Evolutionary conservation across 257 asterid genomes (phyloP), one percentile per base, ranked within the genome.

Genomic region (Perilla frutescens): DNA sequence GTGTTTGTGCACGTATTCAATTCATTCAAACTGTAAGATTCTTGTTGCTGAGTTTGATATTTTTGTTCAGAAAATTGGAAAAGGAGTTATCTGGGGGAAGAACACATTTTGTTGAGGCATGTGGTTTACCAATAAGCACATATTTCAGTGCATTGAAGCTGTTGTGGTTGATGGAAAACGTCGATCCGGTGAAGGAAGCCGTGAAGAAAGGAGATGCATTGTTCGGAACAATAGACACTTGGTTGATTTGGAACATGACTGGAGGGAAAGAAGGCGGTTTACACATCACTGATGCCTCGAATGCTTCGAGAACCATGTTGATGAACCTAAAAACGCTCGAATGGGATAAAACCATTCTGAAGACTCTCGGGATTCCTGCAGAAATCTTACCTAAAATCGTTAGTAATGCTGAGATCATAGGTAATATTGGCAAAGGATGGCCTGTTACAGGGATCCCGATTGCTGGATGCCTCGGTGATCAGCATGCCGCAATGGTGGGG

Each of bases 401-500:
- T 3, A 87, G 91, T 15, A 94, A 94, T 41, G 72, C 99, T 0
- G 99, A 94, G 81, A 57, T 87, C 20, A 89, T 94, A 1, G 99
- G 99, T 11, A 76, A 78, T 40, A 82, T 95, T 3, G 57, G 81
- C 55, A 82, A 80, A 63, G 98, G 96, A 58, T 93, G 97, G 97
- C 91, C 97, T 3, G 61, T 89, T 47, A 56, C 94, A 0, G 97
- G 96, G 13, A 66, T 93, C 47, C 98, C 97, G 1, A 89, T 91
- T 14, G 71, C 98, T 3, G 97, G 98, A 32, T 91, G 98, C 75
- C 96, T 93, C 13, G 98, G 98, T 14, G 98, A 93, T 81, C 97
- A 93, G 11, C 98, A 93, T 34, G 98, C 98, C 3, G 98, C 97
- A 2, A 93, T 93, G 98, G 72, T 93, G 60, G 98, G 98, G 13